A percentile compares a stretch with the other conserved stretches of the same genome.
Evolutionary conservation across 192 early-diverging fungal species (phyloP).

Genomic region (Linnemannia zychae): DNA sequence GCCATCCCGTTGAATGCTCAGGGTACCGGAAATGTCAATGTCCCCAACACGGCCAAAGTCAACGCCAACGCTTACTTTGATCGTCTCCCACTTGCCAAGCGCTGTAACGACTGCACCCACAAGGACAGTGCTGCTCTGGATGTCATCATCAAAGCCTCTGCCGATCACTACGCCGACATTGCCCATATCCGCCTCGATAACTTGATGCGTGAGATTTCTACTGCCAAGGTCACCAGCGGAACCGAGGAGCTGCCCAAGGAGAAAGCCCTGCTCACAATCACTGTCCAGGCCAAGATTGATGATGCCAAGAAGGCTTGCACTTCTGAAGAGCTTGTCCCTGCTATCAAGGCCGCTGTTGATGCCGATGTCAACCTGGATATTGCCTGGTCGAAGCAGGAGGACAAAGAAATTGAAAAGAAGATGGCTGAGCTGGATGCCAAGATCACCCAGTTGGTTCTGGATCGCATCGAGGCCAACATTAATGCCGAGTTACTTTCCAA

Average conservation of each 20-base stretch:
- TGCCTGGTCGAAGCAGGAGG: constrained; percentile 29
- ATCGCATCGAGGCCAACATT: constrained; percentile 22
- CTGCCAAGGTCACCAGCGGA: constrained; percentile 31
- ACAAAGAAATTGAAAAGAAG: constrained; percentile 20
- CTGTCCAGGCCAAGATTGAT: constrained; percentile 32
- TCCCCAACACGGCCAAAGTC: neutral
- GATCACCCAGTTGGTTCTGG: constrained; percentile 19
- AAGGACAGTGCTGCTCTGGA: constrained; percentile 10
- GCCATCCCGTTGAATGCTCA: neutral
- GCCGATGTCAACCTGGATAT: constrained; percentile 13
- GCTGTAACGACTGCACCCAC: constrained; percentile 25
- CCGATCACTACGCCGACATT: constrained; percentile 15
- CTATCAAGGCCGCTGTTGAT: constrained; percentile 19
- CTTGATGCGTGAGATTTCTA: constrained; percentile 11
- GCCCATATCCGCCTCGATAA: constrained; percentile 16
- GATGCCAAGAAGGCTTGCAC: constrained; percentile 33
- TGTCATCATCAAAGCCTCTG: constrained; percentile 19
- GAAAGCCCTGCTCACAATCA: constrained; percentile 7
- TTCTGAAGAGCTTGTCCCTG: constrained; percentile 18
- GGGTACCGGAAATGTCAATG: neutral
- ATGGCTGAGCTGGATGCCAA: constrained; percentile 15
- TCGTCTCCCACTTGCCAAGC: neutral
- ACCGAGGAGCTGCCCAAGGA: constrained; percentile 26
- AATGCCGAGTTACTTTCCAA: constrained; percentile 47
- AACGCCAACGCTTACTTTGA: neutral